A percentile compares a stretch with the other conserved stretches of the same genome.
phyloP scores from a whole-genome alignment of 345 rosid genomes.

The Ceriops zippeliana region DNA sequence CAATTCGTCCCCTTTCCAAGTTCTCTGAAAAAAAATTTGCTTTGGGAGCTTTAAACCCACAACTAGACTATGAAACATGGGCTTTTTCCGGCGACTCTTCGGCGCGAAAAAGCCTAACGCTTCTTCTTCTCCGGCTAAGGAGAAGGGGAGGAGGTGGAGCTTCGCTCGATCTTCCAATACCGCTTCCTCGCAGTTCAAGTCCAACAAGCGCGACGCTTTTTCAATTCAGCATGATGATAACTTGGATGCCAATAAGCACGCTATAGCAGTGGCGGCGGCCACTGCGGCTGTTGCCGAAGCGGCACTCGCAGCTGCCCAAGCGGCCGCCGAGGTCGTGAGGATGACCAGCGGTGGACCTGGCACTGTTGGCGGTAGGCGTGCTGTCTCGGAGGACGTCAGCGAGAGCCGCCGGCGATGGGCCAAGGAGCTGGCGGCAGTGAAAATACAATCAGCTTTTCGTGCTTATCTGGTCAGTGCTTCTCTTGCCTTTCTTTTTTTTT shows the following conservation, averaged over 20 bases:
- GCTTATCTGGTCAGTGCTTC: constrained; percentile 29
- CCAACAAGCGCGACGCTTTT: constrained; percentile 2
- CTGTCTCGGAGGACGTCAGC: background rate
- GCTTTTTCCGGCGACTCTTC: constrained; percentile 71
- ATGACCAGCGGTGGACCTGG: constrained; percentile 16
- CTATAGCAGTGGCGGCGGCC: constrained; percentile 36
- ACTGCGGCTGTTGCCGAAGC: constrained; percentile 37
- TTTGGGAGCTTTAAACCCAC: background rate
- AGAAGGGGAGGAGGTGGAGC: constrained; percentile 19
- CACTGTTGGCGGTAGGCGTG: background rate
- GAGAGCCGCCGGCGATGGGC: constrained; percentile 8
- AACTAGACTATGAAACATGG: constrained; percentile 50
- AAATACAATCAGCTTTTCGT: constrained; percentile 32
- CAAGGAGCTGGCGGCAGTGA: constrained; percentile 16
- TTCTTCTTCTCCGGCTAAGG: constrained; percentile 22
- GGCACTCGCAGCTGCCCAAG: constrained; percentile 34
- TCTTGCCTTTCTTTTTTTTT: background rate
- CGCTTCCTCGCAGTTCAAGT: constrained; percentile 3
- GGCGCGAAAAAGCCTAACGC: constrained; percentile 42
- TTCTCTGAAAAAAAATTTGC: background rate
- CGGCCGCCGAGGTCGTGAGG: constrained; percentile 36
- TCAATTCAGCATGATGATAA: constrained; percentile 15
- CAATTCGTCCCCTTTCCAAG: background rate
- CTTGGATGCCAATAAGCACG: constrained; percentile 35
- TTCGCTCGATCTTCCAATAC: constrained; percentile 22